Conservation (phyloP, 768 basidiomycete genomes). For the Serendipita sp. region DNA sequence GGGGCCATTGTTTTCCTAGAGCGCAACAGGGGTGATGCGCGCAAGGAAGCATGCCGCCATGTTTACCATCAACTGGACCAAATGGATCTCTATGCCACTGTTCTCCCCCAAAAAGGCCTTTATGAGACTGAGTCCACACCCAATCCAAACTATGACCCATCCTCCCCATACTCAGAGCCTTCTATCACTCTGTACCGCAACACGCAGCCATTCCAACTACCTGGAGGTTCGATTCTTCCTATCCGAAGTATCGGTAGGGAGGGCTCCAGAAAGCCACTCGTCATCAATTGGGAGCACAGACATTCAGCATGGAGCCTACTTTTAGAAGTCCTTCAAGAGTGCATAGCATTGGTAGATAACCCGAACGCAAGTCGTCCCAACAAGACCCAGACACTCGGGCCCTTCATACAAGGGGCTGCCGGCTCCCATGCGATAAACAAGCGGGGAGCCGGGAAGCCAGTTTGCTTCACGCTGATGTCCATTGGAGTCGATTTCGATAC, state of each 20-base stretch:
- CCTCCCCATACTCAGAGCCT: background rate
- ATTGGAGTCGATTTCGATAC: constrained; percentile 54
- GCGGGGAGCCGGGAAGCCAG: constrained; percentile 8
- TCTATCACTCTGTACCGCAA: constrained; percentile 37
- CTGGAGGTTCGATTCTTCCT: constrained; percentile 60
- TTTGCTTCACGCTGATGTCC: constrained; percentile 39
- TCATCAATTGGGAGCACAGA: constrained; percentile 64
- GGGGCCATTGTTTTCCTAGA: background rate
- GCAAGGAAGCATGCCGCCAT: constrained; percentile 44
- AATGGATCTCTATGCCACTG: constrained; percentile 58
- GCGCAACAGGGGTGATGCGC: constrained; percentile 24
- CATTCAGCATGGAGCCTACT: constrained; percentile 80
- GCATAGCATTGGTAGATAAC: constrained; percentile 28
- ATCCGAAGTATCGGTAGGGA: constrained; percentile 44
- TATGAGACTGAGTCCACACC: constrained; percentile 39
- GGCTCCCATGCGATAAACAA: background rate
- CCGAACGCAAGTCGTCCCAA: background rate
- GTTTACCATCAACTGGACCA: constrained; percentile 64
- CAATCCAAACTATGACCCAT: background rate
- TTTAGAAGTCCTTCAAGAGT: constrained; percentile 65
- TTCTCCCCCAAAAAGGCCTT: constrained; percentile 53
- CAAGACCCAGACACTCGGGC: constrained; percentile 16
- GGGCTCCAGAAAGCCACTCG: constrained; percentile 50
- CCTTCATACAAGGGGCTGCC: background rate
- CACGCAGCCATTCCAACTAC: constrained; percentile 48